Conservation (phyloP, 352 stramenopile species). For the Globisporangium uncinulatum region DNA sequence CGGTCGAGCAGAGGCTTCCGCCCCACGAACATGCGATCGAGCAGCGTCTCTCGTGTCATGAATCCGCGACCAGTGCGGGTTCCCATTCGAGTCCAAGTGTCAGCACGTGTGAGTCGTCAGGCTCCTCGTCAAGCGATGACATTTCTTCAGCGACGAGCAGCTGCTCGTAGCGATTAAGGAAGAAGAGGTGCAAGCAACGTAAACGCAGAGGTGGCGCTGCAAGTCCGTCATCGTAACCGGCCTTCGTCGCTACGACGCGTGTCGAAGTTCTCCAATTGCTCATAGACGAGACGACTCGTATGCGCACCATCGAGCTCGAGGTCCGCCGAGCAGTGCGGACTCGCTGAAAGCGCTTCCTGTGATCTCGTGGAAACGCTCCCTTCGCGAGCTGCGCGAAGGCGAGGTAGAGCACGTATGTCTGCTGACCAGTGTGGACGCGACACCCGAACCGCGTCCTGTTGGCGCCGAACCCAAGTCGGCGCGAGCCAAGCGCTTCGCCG, state of each 20-base stretch:
- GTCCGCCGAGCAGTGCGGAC: not conserved
- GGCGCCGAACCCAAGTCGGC: conserved; percentile 10
- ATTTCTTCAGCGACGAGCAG: not conserved
- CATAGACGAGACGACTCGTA: not conserved
- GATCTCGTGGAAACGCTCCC: not conserved
- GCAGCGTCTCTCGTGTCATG: not conserved
- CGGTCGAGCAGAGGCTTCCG: not conserved
- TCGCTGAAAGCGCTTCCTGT: not conserved
- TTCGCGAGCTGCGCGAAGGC: conserved; percentile 14
- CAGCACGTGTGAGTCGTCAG: not conserved
- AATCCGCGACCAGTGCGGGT: not conserved
- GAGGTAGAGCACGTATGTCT: conserved; percentile 19
- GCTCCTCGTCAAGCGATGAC: not conserved
- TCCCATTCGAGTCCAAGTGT: not conserved
- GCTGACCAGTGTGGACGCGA: not conserved
- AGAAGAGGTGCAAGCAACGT: not conserved
- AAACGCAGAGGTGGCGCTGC: not conserved
- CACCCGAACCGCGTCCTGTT: no score
- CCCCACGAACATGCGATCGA: not conserved
- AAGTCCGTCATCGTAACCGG: not conserved
- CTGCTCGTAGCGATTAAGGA: not conserved
- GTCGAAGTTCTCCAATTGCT: not conserved
- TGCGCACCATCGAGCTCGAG: not conserved
- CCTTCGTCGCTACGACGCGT: not conserved
- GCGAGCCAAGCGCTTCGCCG: conserved; percentile 9